Conservation (phyloP, 2,329 filamentous ascomycete species). For the Parastagonospora nodorum region DNA sequence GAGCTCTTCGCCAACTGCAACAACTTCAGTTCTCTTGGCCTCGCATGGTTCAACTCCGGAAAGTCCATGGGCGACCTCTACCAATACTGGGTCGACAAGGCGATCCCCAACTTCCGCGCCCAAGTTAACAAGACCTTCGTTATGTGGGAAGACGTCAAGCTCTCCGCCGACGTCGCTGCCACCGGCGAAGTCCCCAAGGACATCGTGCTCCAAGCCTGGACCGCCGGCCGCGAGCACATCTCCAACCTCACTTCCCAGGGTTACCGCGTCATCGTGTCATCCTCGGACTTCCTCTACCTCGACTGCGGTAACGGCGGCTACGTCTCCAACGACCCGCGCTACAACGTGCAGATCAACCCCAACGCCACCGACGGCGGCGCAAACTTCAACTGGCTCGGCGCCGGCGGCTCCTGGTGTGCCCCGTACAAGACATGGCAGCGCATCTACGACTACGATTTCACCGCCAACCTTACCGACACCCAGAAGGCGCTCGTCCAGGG, state of each 20-base stretch:
- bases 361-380: constrained; percentile 45
- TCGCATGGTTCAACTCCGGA: constrained; percentile 57
- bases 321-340: constrained; percentile 61
- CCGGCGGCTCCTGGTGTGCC: constrained; percentile 62
- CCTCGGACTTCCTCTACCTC: constrained; percentile 61
- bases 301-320: constrained; percentile 62
- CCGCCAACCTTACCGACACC: constrained; percentile 51
- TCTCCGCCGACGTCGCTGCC: constrained; percentile 48
- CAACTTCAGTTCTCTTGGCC: constrained; percentile 59
- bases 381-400: constrained; percentile 61
- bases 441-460: constrained; percentile 65
- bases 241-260: constrained; percentile 56
- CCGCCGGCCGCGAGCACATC: constrained; percentile 59
- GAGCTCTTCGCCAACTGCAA: constrained; percentile 62
- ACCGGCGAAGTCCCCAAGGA: constrained; percentile 56
- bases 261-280: constrained; percentile 62
- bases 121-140: constrained; percentile 56
- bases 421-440: constrained; percentile 66
- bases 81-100: constrained; percentile 60
- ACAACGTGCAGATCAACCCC: constrained; percentile 60
- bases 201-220: constrained; percentile 61
- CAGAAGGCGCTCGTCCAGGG: constrained; percentile 58
- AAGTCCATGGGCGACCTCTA: constrained; percentile 58
- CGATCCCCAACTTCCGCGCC: constrained; percentile 57
- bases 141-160: constrained; percentile 63